Conservation (phyloP, 176 grass and related monocot species). For the Bolboschoenus planiculmis region DNA sequence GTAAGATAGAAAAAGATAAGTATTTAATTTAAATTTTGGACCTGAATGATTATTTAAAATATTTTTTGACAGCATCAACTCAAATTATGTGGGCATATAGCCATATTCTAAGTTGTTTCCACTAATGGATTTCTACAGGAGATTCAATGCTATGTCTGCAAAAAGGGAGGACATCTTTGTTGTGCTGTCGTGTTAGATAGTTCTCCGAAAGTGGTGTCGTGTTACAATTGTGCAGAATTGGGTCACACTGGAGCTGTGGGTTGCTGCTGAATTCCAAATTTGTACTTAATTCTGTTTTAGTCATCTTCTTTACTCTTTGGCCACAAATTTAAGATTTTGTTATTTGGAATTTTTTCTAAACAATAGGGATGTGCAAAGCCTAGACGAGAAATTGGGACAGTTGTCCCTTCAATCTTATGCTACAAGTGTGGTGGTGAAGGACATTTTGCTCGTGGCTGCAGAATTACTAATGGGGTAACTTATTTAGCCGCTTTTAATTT, state of each 20-base stretch:
- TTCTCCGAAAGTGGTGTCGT: slow-evolving; percentile 51
- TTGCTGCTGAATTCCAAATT: neutral
- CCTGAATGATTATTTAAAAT: neutral
- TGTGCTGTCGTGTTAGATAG: slow-evolving; percentile 51
- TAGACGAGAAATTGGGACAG: slow-evolving; percentile 34
- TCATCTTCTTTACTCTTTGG: slow-evolving; percentile 11
- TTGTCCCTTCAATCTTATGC: slow-evolving; percentile 34
- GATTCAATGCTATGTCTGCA: slow-evolving; percentile 88
- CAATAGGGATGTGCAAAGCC: slow-evolving; percentile 86
- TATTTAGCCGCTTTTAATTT: neutral
- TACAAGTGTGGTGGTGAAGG: slow-evolving; percentile 69
- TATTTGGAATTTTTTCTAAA: slow-evolving; percentile 24
- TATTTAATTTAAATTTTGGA: neutral
- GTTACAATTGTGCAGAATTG: slow-evolving; percentile 89
- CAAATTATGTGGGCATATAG: neutral
- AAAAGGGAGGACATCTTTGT: slow-evolving; percentile 82
- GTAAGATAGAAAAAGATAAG: neutral
- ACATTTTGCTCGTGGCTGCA: slow-evolving; percentile 78
- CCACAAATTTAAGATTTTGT: slow-evolving; percentile 22
- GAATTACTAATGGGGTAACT: slow-evolving; percentile 46
- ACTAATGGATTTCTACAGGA: slow-evolving; percentile 45
- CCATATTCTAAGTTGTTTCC: neutral
- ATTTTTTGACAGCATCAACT: neutral
- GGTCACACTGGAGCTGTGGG: slow-evolving; percentile 84
- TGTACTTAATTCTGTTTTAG: neutral